A percentile compares a stretch with the other conserved stretches of the same genome.
These are phyloP conservation scores for baker's yeast (Saccharomyces cerevisiae) DNA, from an alignment of 805 yeast genomes.

Conservation along the genomic window DNA sequence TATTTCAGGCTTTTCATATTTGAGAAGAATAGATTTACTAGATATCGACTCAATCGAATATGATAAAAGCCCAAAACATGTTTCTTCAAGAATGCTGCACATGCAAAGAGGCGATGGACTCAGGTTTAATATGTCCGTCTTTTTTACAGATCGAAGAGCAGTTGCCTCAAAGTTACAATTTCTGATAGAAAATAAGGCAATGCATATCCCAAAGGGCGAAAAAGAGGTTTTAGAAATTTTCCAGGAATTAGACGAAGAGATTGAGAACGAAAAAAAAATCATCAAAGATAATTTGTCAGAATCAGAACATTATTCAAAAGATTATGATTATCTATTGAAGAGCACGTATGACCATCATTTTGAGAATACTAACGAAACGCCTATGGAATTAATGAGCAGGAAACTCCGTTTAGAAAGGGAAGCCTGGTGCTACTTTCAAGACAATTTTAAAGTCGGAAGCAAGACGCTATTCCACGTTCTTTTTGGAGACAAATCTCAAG, in stretches of 20 bases:
- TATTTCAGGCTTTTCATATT: constrained; percentile 62
- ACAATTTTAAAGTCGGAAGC: constrained; percentile 42
- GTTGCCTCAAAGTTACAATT: constrained; percentile 50
- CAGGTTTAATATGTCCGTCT: constrained; percentile 39
- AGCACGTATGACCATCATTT: neutral
- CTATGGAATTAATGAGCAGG: neutral
- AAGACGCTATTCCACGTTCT: constrained; percentile 73
- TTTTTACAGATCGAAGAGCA: constrained; percentile 50
- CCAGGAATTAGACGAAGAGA: constrained; percentile 2
- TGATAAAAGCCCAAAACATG: constrained; percentile 5
- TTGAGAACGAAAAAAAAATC: constrained; percentile 3
- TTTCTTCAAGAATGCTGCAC: constrained; percentile 4
- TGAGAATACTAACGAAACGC: neutral
- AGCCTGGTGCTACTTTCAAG: neutral
- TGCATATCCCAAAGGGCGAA: constrained; percentile 34
- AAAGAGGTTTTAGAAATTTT: constrained; percentile 21
- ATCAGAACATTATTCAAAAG: neutral
- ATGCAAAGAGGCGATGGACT: constrained; percentile 40
- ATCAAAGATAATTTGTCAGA: neutral
- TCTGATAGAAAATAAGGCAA: constrained; percentile 43
- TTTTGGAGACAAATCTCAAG: constrained; percentile 66
- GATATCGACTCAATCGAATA: constrained; percentile 47
- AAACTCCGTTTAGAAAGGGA: neutral
- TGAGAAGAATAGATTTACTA: constrained; percentile 40
- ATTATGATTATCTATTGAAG: neutral